A percentile compares a stretch with the other conserved stretches of the same genome.
Evolutionary conservation across 1,284 basidiomycete species (phyloP).

Genomic region (Filobasidium uniguttulatum): DNA sequence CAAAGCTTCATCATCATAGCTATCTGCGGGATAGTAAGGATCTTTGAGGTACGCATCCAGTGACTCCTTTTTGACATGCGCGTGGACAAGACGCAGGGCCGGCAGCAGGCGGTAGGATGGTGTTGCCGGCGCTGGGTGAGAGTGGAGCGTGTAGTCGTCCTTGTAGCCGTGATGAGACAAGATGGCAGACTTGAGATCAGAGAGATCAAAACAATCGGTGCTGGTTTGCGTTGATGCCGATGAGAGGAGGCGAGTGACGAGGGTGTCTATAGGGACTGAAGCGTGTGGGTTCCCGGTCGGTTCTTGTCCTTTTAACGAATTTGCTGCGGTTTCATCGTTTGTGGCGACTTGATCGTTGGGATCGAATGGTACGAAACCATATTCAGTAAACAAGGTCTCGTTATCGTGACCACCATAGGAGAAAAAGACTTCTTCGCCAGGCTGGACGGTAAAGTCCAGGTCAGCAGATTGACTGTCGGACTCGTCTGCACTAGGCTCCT

Average conservation of each 20-base stretch:
- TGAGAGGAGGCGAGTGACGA: conserved; percentile 41
- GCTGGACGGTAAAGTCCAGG: conserved; percentile 27
- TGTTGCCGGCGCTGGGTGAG: conserved; percentile 45
- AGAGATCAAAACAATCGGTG: background rate
- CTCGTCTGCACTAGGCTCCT: background rate
- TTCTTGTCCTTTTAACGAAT: background rate
- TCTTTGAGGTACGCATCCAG: conserved; percentile 15
- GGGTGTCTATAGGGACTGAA: conserved; percentile 51
- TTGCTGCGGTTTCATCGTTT: background rate
- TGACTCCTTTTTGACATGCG: conserved; percentile 24
- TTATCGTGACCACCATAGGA: conserved; percentile 65
- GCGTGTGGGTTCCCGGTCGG: conserved; percentile 31
- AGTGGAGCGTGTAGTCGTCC: conserved; percentile 60
- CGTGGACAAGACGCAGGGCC: conserved; percentile 51
- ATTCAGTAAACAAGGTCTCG: conserved; percentile 60
- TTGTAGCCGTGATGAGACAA: too few species aligned
- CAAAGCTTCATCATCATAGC: background rate
- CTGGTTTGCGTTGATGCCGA: conserved; percentile 27
- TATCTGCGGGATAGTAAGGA: conserved; percentile 16
- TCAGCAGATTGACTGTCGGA: background rate
- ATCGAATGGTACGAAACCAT: conserved; percentile 53
- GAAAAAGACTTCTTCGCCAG: conserved; percentile 54
- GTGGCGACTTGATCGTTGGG: background rate
- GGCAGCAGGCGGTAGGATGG: conserved; percentile 62
- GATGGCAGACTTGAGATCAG: too few species aligned